Evolutionary conservation across 176 grass and related monocot genomes (phyloP).

Genomic region (Typha latifolia): DNA sequence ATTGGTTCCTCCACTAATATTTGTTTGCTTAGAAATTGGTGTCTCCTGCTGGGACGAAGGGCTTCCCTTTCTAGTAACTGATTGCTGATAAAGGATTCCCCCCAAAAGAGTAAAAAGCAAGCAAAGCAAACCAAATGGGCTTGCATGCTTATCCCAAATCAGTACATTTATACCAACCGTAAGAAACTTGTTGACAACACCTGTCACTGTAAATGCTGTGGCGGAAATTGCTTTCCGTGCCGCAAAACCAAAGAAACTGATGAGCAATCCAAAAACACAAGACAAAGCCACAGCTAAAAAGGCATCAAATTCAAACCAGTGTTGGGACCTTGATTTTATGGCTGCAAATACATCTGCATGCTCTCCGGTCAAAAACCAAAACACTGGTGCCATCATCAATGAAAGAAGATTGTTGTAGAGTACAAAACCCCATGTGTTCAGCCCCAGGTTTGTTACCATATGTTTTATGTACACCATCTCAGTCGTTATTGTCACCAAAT

Average conservation of each 20-base stretch:
- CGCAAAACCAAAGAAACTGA: conserved; percentile 85
- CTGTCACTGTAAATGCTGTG: conserved; percentile 78
- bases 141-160: conserved; percentile 81
- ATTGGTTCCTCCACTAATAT: conserved; percentile 4
- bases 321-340: conserved; percentile 20
- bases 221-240: conserved; percentile 69
- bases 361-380: conserved; percentile 73
- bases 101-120: conserved; percentile 59
- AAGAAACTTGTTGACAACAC: conserved; percentile 79
- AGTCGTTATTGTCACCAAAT: conserved; percentile 69
- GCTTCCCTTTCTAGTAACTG: conserved; percentile 45
- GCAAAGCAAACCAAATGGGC: conserved; percentile 34
- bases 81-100: conserved; percentile 71
- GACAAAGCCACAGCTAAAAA: conserved; percentile 55
- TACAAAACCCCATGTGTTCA: conserved; percentile 86
- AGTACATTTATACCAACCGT: conserved; percentile 72
- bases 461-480: conserved; percentile 97
- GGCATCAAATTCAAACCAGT: conserved; percentile 50
- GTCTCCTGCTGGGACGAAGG: background rate
- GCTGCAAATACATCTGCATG: conserved; percentile 28
- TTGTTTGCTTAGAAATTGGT: conserved; percentile 8
- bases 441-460: conserved; percentile 54
- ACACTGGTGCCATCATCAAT: conserved; percentile 51
- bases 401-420: conserved; percentile 74
- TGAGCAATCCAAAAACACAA: conserved; percentile 62